phyloP scores from a whole-genome alignment of 2,329 filamentous ascomycete species.

The Metarhizium rileyi region DNA sequence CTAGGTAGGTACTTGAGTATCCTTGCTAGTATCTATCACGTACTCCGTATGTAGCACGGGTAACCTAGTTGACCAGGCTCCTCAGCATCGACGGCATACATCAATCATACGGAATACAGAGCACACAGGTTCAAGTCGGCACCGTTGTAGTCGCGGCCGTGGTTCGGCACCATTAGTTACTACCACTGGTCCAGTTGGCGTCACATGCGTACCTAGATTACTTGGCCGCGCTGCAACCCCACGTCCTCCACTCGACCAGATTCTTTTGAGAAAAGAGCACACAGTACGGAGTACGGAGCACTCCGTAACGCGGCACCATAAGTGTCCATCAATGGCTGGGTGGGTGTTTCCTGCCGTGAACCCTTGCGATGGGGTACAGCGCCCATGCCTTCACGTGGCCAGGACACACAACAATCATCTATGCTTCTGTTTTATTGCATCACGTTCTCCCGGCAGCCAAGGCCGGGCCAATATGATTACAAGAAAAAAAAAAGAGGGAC shows the following conservation, averaged over 20 bases:
- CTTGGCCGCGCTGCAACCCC: background rate
- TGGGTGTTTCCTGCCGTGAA: background rate
- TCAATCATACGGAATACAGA: too few relatives aligned
- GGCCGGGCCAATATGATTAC: background rate
- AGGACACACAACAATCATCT: too few relatives aligned
- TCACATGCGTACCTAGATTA: too few relatives aligned
- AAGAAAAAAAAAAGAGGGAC: background rate
- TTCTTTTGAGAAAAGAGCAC: too few relatives aligned
- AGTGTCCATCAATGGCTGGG: too few relatives aligned
- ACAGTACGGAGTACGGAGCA: too few relatives aligned
- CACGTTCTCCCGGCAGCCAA: background rate
- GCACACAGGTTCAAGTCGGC: too few relatives aligned
- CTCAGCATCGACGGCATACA: background rate
- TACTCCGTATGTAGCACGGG: background rate
- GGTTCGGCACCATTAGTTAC: background rate
- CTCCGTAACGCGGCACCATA: too few relatives aligned
- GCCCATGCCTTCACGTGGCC: background rate
- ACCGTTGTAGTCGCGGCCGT: too few relatives aligned
- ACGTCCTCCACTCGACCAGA: slow-evolving; percentile 1
- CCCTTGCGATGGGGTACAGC: background rate
- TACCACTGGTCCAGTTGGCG: background rate
- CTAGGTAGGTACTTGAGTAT: too few relatives aligned
- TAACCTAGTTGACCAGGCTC: background rate
- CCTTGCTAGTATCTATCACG: too few relatives aligned
- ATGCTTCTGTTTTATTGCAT: background rate